phyloP scores from a whole-genome alignment of 2,329 filamentous ascomycete genomes.

The Xylaria sp. region DNA sequence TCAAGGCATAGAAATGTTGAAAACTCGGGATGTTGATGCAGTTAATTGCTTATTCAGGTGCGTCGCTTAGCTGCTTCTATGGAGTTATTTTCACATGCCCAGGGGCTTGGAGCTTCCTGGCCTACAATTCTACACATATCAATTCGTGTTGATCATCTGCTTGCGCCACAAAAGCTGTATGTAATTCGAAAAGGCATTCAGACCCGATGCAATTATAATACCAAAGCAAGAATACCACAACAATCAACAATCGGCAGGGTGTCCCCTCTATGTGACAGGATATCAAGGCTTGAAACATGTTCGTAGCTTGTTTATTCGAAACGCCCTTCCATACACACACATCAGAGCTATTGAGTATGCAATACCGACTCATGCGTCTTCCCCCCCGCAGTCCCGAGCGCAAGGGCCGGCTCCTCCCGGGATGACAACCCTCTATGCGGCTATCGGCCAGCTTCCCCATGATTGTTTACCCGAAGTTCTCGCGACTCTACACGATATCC shows the following conservation, averaged over 20 bases:
- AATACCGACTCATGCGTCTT: slow-evolving; percentile 11
- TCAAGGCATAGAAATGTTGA: slow-evolving; percentile 5
- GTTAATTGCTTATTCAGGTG: background rate
- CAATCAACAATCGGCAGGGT: background rate
- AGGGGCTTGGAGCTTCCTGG: slow-evolving; percentile 5
- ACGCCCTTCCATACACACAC: background rate
- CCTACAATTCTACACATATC: background rate
- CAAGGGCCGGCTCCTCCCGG: slow-evolving; percentile 33
- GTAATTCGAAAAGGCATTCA: background rate
- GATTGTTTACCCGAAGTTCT: slow-evolving; percentile 44
- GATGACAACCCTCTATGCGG: slow-evolving; percentile 38
- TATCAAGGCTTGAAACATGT: background rate
- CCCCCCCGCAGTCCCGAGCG: slow-evolving; percentile 27
- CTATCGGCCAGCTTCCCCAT: slow-evolving; percentile 41
- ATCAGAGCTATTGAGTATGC: background rate
- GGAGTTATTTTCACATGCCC: slow-evolving; percentile 8
- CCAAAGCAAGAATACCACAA: background rate
- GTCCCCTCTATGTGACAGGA: background rate
- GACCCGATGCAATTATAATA: background rate
- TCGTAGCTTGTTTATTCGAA: slow-evolving; percentile 1
- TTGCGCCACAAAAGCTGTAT: slow-evolving; percentile 4
- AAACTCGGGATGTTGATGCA: background rate
- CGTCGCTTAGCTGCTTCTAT: background rate
- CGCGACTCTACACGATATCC: slow-evolving; percentile 25
- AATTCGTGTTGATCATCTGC: slow-evolving; percentile 5